Conservation (phyloP, 2,329 filamentous ascomycete species). For the Pseudophaeomoniella oleicola region DNA sequence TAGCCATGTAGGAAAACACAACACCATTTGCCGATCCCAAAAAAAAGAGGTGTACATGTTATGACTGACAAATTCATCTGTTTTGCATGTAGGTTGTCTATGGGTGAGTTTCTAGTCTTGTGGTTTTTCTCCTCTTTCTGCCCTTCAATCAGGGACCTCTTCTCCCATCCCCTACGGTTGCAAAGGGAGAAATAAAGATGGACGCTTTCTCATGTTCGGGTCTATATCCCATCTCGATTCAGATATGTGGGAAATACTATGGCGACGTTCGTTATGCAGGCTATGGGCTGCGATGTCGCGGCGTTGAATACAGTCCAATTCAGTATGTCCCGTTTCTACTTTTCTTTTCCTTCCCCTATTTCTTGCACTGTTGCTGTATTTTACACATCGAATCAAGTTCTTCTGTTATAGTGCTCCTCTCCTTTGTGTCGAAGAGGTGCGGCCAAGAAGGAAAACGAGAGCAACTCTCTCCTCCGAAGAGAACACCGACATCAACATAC, state of each 20-base stretch:
- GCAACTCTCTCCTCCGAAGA: no score
- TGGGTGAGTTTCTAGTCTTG: conserved; percentile 41
- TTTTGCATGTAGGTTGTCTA: conserved; percentile 53
- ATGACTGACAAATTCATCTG: conserved; percentile 15
- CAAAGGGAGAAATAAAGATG: conserved; percentile 1
- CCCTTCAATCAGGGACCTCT: no score
- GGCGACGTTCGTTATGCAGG: conserved; percentile 87
- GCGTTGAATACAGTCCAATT: conserved; percentile 95
- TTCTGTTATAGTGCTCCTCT: no score
- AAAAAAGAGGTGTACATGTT: no score
- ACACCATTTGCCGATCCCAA: conserved; percentile 5
- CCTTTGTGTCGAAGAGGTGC: no score
- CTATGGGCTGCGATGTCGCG: conserved; percentile 82
- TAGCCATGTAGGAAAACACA: conserved; percentile 76
- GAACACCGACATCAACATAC: no score
- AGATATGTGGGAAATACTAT: conserved; percentile 98
- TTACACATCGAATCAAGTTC: no score
- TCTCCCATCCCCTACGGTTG: no score
- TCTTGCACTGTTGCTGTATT: no score
- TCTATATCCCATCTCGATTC: conserved; percentile 6
- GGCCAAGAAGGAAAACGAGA: no score
- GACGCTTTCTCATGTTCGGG: not conserved
- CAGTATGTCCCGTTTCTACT: conserved; percentile 44
- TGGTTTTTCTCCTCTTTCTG: no score
- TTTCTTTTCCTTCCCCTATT: not conserved